phyloP scores from a whole-genome alignment of 352 stramenopile species.

The Pythium pyrilobum region DNA sequence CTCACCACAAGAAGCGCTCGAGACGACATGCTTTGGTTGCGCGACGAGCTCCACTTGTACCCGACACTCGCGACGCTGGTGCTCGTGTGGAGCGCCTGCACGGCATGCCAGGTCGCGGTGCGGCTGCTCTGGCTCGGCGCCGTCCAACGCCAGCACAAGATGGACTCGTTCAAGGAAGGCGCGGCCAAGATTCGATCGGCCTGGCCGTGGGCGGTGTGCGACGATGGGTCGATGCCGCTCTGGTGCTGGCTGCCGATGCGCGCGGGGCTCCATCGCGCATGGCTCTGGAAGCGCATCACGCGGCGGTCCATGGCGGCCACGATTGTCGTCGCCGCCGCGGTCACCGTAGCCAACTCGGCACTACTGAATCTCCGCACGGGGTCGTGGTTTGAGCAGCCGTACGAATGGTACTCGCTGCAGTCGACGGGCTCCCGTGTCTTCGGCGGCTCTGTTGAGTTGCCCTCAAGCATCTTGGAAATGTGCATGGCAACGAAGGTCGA shows the following conservation, averaged over 20 bases:
- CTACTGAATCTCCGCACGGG: conserved; percentile 50
- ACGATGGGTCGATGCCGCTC: conserved; percentile 1
- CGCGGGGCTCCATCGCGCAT: conserved; percentile 4
- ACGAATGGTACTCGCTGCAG: conserved; percentile 55
- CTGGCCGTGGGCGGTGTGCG: neutral
- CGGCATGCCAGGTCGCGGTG: conserved; percentile 32
- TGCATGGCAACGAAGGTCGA: conserved; percentile 19
- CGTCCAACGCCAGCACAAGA: neutral
- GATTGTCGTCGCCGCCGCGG: neutral
- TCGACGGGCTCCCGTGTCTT: conserved; percentile 37
- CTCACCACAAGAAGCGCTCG: too few relatives aligned
- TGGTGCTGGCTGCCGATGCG: conserved; percentile 1
- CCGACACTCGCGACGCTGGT: conserved; percentile 28
- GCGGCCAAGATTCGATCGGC: neutral
- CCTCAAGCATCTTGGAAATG: conserved; percentile 27
- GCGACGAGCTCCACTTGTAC: conserved; percentile 41
- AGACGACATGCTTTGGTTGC: conserved; percentile 13
- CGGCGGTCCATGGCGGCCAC: conserved; percentile 1
- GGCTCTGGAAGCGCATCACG: conserved; percentile 7
- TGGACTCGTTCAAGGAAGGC: neutral
- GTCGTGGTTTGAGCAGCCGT: conserved; percentile 38
- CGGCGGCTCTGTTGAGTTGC: conserved; percentile 20
- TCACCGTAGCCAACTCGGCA: conserved; percentile 4
- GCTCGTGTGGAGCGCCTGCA: conserved; percentile 19
- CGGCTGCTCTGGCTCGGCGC: conserved; percentile 3